A percentile compares a stretch with the other conserved stretches of the same genome.
These are phyloP conservation scores for Puccinia polysora DNA, from an alignment of 1,284 basidiomycete genomes.

Conservation along the genomic window DNA sequence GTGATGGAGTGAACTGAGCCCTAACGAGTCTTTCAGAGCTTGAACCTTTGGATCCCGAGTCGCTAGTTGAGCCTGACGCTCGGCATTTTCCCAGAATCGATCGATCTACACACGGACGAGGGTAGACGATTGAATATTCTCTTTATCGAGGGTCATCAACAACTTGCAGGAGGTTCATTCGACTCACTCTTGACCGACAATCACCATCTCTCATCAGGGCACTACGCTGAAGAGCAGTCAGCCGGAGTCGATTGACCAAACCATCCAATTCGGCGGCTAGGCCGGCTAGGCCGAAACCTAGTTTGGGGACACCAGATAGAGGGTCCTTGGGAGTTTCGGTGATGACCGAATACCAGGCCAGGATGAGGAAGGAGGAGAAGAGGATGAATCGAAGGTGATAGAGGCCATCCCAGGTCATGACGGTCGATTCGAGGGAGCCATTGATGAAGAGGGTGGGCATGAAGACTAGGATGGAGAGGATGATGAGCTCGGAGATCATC, in stretches of 20 bases:
- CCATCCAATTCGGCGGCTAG: conserved; percentile 9
- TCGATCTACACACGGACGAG: too few relatives aligned
- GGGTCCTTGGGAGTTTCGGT: conserved; percentile 3
- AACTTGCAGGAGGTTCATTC: too few relatives aligned
- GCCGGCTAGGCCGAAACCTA: conserved; percentile 20
- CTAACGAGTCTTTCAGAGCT: too few relatives aligned
- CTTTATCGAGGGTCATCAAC: too few relatives aligned
- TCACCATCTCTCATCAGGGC: conserved; percentile 17
- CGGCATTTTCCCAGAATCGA: too few relatives aligned
- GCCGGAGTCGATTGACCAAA: conserved; percentile 30
- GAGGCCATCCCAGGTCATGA: conserved; percentile 15
- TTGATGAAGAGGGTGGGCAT: conserved; percentile 2
- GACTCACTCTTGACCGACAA: too few relatives aligned
- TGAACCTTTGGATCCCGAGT: too few relatives aligned
- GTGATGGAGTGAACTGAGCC: too few relatives aligned
- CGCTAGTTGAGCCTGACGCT: too few relatives aligned
- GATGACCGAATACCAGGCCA: conserved; percentile 20
- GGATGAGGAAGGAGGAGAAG: conserved; percentile 1
- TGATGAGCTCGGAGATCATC: conserved; percentile 2
- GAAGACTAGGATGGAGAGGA: not conserved
- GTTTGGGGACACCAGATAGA: not conserved
- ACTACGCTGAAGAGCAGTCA: conserved; percentile 36
- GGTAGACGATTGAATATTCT: too few relatives aligned
- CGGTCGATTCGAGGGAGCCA: not conserved
- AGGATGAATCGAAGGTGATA: not conserved